Percentiles rank a stretch among this genome's conserved stretches.
phyloP scores from a whole-genome alignment of 495 filamentous ascomycete species.

The Tuber magnatum region DNA sequence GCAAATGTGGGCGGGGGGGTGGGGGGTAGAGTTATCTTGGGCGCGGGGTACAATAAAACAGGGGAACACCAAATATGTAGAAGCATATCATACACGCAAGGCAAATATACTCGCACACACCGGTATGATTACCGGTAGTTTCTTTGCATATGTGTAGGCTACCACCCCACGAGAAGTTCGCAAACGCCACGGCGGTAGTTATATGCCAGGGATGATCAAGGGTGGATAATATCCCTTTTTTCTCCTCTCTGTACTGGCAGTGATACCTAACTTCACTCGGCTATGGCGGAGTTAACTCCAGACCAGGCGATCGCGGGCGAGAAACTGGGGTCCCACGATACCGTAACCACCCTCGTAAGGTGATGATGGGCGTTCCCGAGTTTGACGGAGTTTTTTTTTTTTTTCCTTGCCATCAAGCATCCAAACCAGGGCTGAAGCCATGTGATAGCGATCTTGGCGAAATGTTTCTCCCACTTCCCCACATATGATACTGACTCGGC shows the following conservation, averaged over 20 bases:
- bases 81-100: background rate
- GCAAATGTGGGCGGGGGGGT: background rate
- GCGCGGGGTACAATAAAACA: background rate
- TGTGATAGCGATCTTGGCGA: background rate
- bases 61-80: background rate
- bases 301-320: background rate
- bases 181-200: background rate
- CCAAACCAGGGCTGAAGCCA: background rate
- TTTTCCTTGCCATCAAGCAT: background rate
- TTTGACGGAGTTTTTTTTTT: background rate
- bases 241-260: background rate
- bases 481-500: background rate
- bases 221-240: background rate
- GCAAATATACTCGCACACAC: background rate
- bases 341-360: background rate
- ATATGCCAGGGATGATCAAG: background rate
- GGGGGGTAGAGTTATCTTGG: background rate
- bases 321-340: background rate
- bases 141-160: background rate
- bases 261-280: background rate
- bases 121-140: background rate
- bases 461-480: background rate
- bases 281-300: background rate
- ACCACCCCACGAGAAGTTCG: background rate
- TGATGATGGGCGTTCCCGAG: background rate